Conservation (phyloP, 768 basidiomycete species). For the Kwoniella dejecticola region DNA sequence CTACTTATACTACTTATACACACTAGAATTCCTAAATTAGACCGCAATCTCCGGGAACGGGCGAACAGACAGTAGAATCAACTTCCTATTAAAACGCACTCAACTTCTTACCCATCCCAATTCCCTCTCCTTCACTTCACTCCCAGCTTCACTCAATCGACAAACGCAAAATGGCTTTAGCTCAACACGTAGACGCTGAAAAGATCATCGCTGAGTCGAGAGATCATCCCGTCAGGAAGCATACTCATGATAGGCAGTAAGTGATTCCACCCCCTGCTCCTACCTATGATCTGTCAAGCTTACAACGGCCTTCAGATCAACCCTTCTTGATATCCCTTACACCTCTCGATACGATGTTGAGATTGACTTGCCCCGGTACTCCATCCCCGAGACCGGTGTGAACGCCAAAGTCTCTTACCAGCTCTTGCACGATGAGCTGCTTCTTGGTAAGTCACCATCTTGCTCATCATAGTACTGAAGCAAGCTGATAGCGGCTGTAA, state of each 20-base stretch:
- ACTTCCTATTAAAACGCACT: no score
- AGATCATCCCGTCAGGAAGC: slow-evolving; percentile 52
- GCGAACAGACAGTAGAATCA: background rate
- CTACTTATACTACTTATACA: background rate
- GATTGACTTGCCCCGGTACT: slow-evolving; percentile 49
- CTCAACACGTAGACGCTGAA: slow-evolving; percentile 64
- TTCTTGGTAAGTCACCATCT: slow-evolving; percentile 53
- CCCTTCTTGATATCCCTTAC: slow-evolving; percentile 50
- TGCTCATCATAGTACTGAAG: background rate
- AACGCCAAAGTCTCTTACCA: slow-evolving; percentile 53
- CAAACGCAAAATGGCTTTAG: slow-evolving; percentile 41
- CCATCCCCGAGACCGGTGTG: slow-evolving; percentile 43
- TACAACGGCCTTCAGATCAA: slow-evolving; percentile 19
- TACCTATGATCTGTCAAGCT: background rate
- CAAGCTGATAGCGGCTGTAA: slow-evolving; percentile 2
- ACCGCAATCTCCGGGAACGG: background rate
- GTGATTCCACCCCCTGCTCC: no score
- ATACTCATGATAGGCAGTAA: slow-evolving; percentile 38
- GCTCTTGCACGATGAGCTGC: slow-evolving; percentile 62
- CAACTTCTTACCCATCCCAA: no score
- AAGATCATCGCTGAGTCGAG: slow-evolving; percentile 62
- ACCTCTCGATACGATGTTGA: slow-evolving; percentile 45
- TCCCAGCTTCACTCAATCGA: slow-evolving; percentile 1
- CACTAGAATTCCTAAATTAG: background rate
- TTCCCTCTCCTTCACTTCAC: background rate